Percentiles rank a stretch among this genome's conserved stretches.
These are phyloP conservation scores for Porpolomopsis calyptriformis DNA, from an alignment of 768 basidiomycete genomes.

Conservation along the genomic window DNA sequence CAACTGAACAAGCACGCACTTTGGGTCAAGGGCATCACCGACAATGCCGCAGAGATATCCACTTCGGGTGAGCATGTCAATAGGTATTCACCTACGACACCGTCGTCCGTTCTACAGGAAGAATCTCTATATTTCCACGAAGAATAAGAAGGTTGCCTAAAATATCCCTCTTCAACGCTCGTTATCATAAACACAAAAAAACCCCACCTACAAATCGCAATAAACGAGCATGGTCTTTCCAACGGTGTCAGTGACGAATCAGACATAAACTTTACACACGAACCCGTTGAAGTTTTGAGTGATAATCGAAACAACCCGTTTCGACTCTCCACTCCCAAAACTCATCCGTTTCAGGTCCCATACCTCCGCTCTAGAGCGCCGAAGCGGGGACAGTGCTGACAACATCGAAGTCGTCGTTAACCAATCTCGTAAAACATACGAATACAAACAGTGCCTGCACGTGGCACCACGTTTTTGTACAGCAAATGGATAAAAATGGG, in stretches of 20 bases:
- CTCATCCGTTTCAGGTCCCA: slow-evolving; percentile 68
- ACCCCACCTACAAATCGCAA: slow-evolving; percentile 65
- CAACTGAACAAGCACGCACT: slow-evolving; percentile 36
- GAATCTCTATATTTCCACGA: slow-evolving; percentile 68
- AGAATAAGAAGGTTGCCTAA: slow-evolving; percentile 82
- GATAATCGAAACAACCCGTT: slow-evolving; percentile 46
- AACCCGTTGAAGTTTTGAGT: slow-evolving; percentile 82
- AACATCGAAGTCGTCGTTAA: too few relatives aligned
- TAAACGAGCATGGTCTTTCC: slow-evolving; percentile 83
- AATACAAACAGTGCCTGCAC: too few relatives aligned
- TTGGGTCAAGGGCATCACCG: slow-evolving; percentile 67
- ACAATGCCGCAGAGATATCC: slow-evolving; percentile 61
- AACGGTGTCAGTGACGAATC: slow-evolving; percentile 3
- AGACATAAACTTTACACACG: slow-evolving; percentile 17
- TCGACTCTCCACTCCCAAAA: slow-evolving; percentile 30
- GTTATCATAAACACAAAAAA: slow-evolving; percentile 6
- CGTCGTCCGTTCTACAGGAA: slow-evolving; percentile 49
- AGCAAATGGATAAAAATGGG: too few relatives aligned
- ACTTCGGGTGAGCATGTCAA: slow-evolving; percentile 46
- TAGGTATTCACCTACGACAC: slow-evolving; percentile 80
- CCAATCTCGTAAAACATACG: too few relatives aligned
- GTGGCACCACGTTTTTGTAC: too few relatives aligned
- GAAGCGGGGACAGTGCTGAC: too few relatives aligned
- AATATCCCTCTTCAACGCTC: not conserved
- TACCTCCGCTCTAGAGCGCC: slow-evolving; percentile 44